Conservation (phyloP, 192 early-diverging fungal genomes). For the Coemansia reversa region DNA sequence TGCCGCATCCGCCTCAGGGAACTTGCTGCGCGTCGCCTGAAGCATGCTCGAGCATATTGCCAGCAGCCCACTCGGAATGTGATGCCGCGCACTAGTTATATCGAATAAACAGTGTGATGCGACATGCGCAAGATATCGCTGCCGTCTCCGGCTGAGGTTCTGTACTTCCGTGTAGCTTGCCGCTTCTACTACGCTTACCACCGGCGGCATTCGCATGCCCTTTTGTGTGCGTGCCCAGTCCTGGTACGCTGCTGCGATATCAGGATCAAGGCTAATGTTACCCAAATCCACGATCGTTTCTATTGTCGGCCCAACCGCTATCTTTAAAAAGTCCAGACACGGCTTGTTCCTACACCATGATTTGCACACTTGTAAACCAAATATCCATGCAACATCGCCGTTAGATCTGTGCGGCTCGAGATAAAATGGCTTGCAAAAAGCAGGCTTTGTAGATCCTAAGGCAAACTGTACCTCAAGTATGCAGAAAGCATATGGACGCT, state of each 20-base stretch:
- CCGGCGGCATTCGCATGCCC: constrained; percentile 14
- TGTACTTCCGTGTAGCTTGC: constrained; percentile 51
- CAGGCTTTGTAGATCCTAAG: no score
- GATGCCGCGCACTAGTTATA: constrained; percentile 28
- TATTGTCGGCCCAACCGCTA: constrained; percentile 40
- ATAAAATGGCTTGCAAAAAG: no score
- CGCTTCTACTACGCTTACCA: constrained; percentile 38
- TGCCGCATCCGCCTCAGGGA: constrained; percentile 23
- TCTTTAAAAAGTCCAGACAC: constrained; percentile 40
- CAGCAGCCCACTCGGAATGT: constrained; percentile 31
- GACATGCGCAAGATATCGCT: constrained; percentile 33
- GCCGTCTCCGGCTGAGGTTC: constrained; percentile 48
- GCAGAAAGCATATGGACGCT: constrained; percentile 47
- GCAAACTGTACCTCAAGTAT: constrained; percentile 19
- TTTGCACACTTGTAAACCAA: no score
- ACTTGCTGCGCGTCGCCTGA: constrained; percentile 25
- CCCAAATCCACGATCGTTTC: constrained; percentile 33
- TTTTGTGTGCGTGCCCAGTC: constrained; percentile 42
- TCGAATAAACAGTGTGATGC: constrained; percentile 42
- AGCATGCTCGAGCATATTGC: constrained; percentile 41
- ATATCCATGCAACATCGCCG: not conserved
- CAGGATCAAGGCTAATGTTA: constrained; percentile 36
- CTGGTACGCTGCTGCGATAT: constrained; percentile 41
- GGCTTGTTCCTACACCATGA: constrained; percentile 12
- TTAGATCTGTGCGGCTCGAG: not conserved